Evolutionary conservation across 192 early-diverging fungal genomes (phyloP).

Genomic region (Backusella parvicylindrica): DNA sequence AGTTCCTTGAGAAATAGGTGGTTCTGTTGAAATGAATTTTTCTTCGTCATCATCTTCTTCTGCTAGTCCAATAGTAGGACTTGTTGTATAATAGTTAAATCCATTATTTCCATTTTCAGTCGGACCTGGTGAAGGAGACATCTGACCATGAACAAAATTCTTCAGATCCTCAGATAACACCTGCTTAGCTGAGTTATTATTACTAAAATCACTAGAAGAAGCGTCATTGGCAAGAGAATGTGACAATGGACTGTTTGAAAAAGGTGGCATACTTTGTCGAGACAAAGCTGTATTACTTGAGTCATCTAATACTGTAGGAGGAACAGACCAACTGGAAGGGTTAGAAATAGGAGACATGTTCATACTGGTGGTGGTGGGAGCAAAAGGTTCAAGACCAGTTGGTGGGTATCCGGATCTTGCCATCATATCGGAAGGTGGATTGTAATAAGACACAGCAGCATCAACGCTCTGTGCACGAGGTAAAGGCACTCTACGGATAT

Average conservation of each 20-base stretch:
- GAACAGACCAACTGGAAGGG: background rate
- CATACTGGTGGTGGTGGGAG: background rate
- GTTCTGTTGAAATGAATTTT: background rate
- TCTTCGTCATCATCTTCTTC: background rate
- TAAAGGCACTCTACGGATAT: background rate
- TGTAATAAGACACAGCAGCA: background rate
- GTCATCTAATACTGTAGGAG: background rate
- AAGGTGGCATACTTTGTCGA: conserved; percentile 9
- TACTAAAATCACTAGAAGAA: background rate
- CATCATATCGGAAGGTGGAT: background rate
- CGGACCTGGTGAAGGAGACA: background rate
- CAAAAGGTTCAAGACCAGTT: background rate
- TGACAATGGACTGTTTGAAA: background rate
- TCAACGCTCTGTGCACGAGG: conserved; percentile 9
- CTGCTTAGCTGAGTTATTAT: background rate
- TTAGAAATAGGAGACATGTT: background rate
- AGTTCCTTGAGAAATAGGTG: background rate
- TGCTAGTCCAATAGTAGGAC: background rate
- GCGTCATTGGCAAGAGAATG: background rate
- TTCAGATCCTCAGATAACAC: background rate
- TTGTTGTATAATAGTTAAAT: background rate
- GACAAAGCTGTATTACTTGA: background rate
- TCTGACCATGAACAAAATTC: background rate
- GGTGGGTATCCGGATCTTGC: background rate
- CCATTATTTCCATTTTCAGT: background rate